Percentiles rank a stretch among this genome's conserved stretches.
Evolutionary conservation across 164 flowering plant genomes (phyloP).

Genomic region (Macadamia integrifolia): DNA sequence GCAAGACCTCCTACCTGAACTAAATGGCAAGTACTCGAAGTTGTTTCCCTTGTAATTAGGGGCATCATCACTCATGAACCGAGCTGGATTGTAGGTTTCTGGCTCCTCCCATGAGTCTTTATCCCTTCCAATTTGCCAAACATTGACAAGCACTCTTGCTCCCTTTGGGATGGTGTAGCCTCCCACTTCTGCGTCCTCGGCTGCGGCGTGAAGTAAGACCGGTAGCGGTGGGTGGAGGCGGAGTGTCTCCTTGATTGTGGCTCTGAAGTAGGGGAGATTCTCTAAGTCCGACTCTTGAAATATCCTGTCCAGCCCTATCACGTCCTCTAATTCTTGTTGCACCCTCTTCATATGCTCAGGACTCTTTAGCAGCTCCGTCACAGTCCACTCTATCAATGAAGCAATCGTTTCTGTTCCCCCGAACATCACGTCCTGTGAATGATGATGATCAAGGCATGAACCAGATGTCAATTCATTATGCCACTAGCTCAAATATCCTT

Average conservation of each 20-base stretch:
- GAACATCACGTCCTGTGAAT: constrained; percentile 75
- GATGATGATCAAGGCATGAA: not conserved
- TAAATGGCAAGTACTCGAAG: constrained; percentile 80
- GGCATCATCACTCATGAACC: not conserved
- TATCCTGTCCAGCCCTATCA: constrained; percentile 49
- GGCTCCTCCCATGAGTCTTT: not conserved
- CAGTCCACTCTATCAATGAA: constrained; percentile 83
- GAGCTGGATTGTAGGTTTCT: not conserved
- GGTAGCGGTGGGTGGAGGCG: constrained; percentile 93
- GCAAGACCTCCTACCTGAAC: constrained; percentile 84
- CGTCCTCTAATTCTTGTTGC: constrained; percentile 56
- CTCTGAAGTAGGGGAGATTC: constrained; percentile 51
- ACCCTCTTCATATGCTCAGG: constrained; percentile 56
- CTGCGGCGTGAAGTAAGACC: constrained; percentile 72
- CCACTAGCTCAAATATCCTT: not conserved
- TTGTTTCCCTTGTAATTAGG: not conserved
- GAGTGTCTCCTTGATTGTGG: constrained; percentile 54
- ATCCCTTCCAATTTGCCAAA: not conserved
- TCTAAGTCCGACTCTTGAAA: constrained; percentile 68
- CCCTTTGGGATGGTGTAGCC: constrained; percentile 61
- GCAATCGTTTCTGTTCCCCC: constrained; percentile 95
- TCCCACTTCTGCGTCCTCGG: constrained; percentile 50
- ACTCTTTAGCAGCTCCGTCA: constrained; percentile 63
- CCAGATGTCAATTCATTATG: no score
- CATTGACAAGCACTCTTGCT: constrained; percentile 60